phyloP scores from a whole-genome alignment of 2,329 filamentous ascomycete species.

The Botrytis porri region DNA sequence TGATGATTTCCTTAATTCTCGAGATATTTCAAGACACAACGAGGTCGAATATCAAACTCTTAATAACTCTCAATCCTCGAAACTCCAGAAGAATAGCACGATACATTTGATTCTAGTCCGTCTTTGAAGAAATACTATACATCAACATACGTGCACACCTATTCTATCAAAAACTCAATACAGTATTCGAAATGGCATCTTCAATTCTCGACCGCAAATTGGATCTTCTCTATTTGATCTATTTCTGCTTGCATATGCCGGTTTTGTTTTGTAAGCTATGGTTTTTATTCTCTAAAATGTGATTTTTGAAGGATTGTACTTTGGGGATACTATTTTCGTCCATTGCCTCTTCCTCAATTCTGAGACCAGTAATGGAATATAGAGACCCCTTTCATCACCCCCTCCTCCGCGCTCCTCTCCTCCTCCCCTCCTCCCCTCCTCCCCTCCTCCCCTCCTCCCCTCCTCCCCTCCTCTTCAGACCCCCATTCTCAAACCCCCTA shows the following conservation, averaged over 20 bases:
- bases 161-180: background rate
- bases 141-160: rapidly evolving
- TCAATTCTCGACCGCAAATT: constrained; percentile 36
- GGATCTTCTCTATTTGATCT: constrained; percentile 48
- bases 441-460: background rate
- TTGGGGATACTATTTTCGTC: background rate
- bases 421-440: background rate
- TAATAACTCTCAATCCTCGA: background rate
- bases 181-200: constrained; percentile 28
- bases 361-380: background rate
- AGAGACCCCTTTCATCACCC: background rate
- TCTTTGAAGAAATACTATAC: too few relatives aligned
- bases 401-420: background rate
- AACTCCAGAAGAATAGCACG: background rate
- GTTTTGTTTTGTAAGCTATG: constrained; percentile 54
- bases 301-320: background rate
- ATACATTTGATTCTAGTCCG: too few relatives aligned
- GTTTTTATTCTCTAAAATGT: background rate
- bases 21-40: background rate
- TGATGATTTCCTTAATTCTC: background rate
- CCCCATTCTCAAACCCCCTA: background rate
- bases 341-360: background rate
- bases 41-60: background rate
- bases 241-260: constrained; percentile 61
- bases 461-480: background rate